Conservation (phyloP, 495 filamentous ascomycete species). For the Chaetomium tenue region DNA sequence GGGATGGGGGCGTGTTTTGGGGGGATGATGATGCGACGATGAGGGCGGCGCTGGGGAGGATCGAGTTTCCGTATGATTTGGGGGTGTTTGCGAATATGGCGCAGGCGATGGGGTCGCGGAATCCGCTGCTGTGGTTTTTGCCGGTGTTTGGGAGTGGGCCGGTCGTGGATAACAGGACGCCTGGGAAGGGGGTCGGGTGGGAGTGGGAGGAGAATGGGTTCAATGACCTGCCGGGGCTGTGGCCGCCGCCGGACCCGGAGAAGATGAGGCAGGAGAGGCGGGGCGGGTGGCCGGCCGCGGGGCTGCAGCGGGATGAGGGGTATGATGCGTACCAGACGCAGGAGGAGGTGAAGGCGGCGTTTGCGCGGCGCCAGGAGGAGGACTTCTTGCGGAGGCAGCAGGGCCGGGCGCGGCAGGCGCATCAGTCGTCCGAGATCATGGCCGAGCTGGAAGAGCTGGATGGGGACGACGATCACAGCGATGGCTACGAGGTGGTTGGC, state of each 20-base stretch:
- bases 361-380: slow-evolving; percentile 42
- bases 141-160: slow-evolving; percentile 47
- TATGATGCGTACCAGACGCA: slow-evolving; percentile 21
- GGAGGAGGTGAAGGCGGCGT: slow-evolving; percentile 37
- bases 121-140: slow-evolving; percentile 67
- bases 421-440: slow-evolving; percentile 35
- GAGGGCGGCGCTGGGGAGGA: slow-evolving; percentile 63
- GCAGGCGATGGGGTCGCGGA: slow-evolving; percentile 82
- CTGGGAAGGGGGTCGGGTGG: slow-evolving; percentile 50
- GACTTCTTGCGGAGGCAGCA: slow-evolving; percentile 41
- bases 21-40: slow-evolving; percentile 33
- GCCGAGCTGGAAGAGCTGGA: slow-evolving; percentile 47
- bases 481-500: slow-evolving; percentile 43
- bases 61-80: slow-evolving; percentile 93
- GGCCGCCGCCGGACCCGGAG: slow-evolving; percentile 92
- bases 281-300: slow-evolving; percentile 37
- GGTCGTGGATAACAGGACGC: slow-evolving; percentile 23
- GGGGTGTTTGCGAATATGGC: slow-evolving; percentile 83
- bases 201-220: slow-evolving; percentile 82
- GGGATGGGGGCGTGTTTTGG: slow-evolving; percentile 43
- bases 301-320: slow-evolving; percentile 17
- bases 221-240: slow-evolving; percentile 64
- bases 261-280: slow-evolving; percentile 55
- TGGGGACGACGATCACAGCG: slow-evolving; percentile 24
- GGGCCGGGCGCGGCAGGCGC: slow-evolving; percentile 32